These are phyloP conservation scores for Andrographis paniculata DNA, from an alignment of 305 asterid genomes.

Conservation along the genomic window DNA sequence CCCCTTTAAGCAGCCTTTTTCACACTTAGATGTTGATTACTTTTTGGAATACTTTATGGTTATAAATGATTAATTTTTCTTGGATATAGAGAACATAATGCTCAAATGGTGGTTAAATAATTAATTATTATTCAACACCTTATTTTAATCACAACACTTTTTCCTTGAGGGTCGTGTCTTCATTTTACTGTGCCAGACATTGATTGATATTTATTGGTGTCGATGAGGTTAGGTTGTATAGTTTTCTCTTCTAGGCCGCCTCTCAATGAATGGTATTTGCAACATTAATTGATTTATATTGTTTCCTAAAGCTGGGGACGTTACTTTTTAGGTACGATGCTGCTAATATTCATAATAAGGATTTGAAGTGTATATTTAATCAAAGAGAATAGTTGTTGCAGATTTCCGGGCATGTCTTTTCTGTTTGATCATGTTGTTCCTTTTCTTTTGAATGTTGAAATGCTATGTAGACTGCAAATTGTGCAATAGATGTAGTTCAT, in stretches of 20 bases:
- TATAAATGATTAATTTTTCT: conserved; percentile 12
- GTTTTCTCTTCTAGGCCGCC: no score
- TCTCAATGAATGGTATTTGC: no score
- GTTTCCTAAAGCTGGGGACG: background rate
- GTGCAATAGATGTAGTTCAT: conserved; percentile 1
- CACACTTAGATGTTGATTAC: conserved; percentile 12
- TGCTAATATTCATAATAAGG: background rate
- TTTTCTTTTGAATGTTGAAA: background rate
- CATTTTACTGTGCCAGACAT: no score
- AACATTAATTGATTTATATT: no score
- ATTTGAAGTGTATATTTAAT: no score
- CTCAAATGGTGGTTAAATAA: conserved; percentile 8
- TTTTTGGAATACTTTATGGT: conserved; percentile 16
- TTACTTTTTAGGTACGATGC: background rate
- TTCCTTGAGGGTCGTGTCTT: no score
- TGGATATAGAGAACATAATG: conserved; percentile 13
- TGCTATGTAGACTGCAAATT: background rate
- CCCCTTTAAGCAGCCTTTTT: conserved; percentile 11
- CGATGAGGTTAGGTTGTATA: no score
- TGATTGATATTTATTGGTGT: no score
- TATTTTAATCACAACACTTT: background rate
- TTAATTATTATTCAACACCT: background rate
- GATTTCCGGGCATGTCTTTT: background rate
- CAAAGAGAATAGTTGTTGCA: background rate
- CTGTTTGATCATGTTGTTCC: conserved; percentile 1